A percentile compares a stretch with the other conserved stretches of the same genome.
phyloP scores from a whole-genome alignment of 257 asterid species.

The Cordia subcordata region DNA sequence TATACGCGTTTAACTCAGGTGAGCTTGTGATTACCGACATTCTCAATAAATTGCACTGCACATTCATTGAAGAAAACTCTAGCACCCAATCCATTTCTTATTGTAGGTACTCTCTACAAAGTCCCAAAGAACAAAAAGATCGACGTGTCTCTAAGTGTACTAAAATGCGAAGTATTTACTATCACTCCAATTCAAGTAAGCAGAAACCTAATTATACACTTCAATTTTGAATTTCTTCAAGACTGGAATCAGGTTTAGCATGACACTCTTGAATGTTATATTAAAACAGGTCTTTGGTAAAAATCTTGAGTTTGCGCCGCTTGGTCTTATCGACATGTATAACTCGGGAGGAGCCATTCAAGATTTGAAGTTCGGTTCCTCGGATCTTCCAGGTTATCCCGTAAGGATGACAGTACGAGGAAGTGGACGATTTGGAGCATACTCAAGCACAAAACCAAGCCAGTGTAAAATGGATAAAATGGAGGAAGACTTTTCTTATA shows the following conservation, averaged over 20 bases:
- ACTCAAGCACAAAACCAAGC: slow-evolving; percentile 51
- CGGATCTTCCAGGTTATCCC: slow-evolving; percentile 3
- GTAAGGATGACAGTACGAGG: slow-evolving; percentile 46
- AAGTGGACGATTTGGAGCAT: slow-evolving; percentile 61
- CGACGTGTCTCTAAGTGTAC: slow-evolving; percentile 30
- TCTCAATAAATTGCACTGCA: not conserved
- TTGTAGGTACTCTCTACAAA: slow-evolving; percentile 31
- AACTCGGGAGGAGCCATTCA: slow-evolving; percentile 50
- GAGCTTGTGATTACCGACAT: not conserved
- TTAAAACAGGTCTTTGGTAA: slow-evolving; percentile 21
- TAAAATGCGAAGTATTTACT: slow-evolving; percentile 59
- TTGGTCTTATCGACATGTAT: slow-evolving; percentile 48
- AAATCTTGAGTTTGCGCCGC: slow-evolving; percentile 31
- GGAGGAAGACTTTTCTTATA: slow-evolving; percentile 36
- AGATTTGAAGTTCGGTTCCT: slow-evolving; percentile 16
- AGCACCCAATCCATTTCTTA: not conserved
- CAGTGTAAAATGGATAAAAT: slow-evolving; percentile 36
- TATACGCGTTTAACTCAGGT: slow-evolving; percentile 54
- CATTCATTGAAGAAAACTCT: not conserved
- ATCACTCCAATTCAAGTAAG: slow-evolving; percentile 49
- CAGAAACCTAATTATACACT: not conserved
- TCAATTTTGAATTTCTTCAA: not conserved
- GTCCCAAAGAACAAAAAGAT: slow-evolving; percentile 25
- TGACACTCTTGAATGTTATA: not conserved
- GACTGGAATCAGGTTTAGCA: no score